Percentiles rank a stretch among this genome's conserved stretches.
These are phyloP conservation scores for Venturia asperata DNA, from an alignment of 2,329 filamentous ascomycete genomes.

Conservation along the genomic window DNA sequence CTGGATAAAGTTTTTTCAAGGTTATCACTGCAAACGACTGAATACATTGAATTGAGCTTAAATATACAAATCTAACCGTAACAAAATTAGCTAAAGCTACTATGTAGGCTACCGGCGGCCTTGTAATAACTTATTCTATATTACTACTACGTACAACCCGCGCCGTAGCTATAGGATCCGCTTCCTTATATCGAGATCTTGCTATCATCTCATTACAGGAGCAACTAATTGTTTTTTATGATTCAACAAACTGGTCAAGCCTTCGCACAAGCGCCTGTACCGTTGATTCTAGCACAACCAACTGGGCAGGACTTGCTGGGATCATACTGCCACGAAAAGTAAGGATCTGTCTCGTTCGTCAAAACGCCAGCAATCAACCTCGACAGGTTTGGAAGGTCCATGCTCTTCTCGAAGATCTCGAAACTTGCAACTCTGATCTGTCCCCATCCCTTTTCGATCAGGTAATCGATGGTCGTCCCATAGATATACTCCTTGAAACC, in stretches of 20 bases:
- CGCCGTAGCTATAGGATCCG: too few species aligned
- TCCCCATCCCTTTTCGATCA: slow-evolving; percentile 44
- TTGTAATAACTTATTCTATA: too few species aligned
- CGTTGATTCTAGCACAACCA: slow-evolving; percentile 27
- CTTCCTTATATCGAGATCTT: too few species aligned
- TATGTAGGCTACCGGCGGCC: too few species aligned
- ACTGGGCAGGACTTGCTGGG: slow-evolving; percentile 30
- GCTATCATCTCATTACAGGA: too few species aligned
- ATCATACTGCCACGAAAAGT: slow-evolving; percentile 50
- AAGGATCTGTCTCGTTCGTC: slow-evolving; percentile 47
- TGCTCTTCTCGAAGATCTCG: slow-evolving; percentile 43
- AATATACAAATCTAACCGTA: too few species aligned
- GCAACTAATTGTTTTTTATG: too few species aligned
- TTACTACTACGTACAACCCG: too few species aligned
- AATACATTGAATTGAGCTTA: too few species aligned
- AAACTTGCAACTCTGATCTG: slow-evolving; percentile 43
- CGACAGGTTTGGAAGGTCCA: slow-evolving; percentile 32
- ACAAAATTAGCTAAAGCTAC: too few species aligned
- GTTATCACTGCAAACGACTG: too few species aligned
- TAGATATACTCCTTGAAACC: slow-evolving; percentile 51
- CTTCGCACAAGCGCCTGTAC: not conserved
- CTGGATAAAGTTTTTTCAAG: too few species aligned
- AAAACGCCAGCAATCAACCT: slow-evolving; percentile 41
- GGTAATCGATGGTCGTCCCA: slow-evolving; percentile 43
- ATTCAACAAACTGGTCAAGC: not conserved